Base-by-base conservation (phyloP, 2,329 filamentous ascomycete species). In the Clonostachys solani region DNA sequence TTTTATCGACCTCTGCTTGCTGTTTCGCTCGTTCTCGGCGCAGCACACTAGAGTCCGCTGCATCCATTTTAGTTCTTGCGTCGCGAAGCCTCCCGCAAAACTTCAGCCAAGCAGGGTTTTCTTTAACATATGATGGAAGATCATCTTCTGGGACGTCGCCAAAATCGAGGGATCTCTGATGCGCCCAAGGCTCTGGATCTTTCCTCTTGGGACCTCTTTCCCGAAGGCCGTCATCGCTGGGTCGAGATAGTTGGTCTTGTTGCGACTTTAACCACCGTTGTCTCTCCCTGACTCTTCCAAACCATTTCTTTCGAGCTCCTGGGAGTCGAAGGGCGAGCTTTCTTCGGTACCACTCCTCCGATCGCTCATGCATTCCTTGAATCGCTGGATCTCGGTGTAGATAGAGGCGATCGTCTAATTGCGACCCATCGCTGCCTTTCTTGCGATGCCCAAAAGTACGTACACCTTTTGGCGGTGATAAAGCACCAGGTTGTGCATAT, bases 371-470 rank as follows among this genome's bases (percentile, higher is more conserved):
- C 2, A 66, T 67, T 61, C 69, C 74, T 45, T 78, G 73, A 2
- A 74, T 66, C 2, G 71, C 69, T 0, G 78, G 80, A 56, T 84
- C 74, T 4, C 80, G 64, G 43, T 70, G 62, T 1, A 68, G 61
- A 52, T 70, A 81, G 6, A 67, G 51, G 19, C 64, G 65, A 29
- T 63, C 58, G 29, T 63, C 54, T 44, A 57, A 48, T 18, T 40
- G 47, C 43, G 51, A 48, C 18, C 9, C 49, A 42, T 5, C 41
- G 42, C 44, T 49, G 50, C 34, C 44, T 33, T n/a, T 34, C 23
- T 29, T 40, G 33, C 15, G 36, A 50, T 6, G 47, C 17, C 16
- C 46, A 41, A 12, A n/a, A 5, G 57, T 10, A 23, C 35, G 10
- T n/a, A 63, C 52, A 12, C 52, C 55, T 1, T 41, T 33, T 15